A percentile compares a stretch with the other conserved stretches of the same genome.
Conservation (phyloP, 192 early-diverging fungal species). For the Diversispora eburnea region DNA sequence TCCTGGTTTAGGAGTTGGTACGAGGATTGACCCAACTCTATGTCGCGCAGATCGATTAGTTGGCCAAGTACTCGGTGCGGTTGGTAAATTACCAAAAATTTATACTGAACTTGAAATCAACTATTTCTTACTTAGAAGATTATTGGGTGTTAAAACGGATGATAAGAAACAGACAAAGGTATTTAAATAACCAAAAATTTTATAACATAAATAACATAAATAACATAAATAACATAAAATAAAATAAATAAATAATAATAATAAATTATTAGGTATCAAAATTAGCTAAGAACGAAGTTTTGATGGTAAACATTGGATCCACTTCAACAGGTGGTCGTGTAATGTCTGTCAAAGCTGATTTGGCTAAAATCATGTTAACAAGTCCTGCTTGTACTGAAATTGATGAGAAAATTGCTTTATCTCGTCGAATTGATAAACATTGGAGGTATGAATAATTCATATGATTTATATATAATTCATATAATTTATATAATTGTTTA, state of each 20-base stretch:
- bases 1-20: slow-evolving; percentile 73
- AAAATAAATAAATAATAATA: too few species aligned
- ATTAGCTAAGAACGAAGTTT: slow-evolving; percentile 86
- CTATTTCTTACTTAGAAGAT: slow-evolving; percentile 92
- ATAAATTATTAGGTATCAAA: slow-evolving; percentile 57
- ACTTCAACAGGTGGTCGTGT: slow-evolving; percentile 94
- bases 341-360: slow-evolving; percentile 85
- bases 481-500: too few species aligned
- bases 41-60: slow-evolving; percentile 95
- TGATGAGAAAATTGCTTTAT: slow-evolving; percentile 93
- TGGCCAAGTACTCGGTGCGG: slow-evolving; percentile 89
- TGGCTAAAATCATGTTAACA: slow-evolving; percentile 90
- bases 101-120: slow-evolving; percentile 95
- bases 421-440: slow-evolving; percentile 93
- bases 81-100: slow-evolving; percentile 89
- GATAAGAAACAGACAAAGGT: slow-evolving; percentile 98
- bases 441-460: slow-evolving; percentile 70
- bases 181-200: neutral
- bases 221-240: too few species aligned
- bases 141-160: slow-evolving; percentile 95
- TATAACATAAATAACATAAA: neutral
- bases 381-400: slow-evolving; percentile 93
- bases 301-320: slow-evolving; percentile 97
- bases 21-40: slow-evolving; percentile 90
- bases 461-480: neutral